Percentiles rank a stretch among this genome's conserved stretches.
Evolutionary conservation across 148 eudicot species (phyloP).

Genomic region (Beta vulgaris): DNA sequence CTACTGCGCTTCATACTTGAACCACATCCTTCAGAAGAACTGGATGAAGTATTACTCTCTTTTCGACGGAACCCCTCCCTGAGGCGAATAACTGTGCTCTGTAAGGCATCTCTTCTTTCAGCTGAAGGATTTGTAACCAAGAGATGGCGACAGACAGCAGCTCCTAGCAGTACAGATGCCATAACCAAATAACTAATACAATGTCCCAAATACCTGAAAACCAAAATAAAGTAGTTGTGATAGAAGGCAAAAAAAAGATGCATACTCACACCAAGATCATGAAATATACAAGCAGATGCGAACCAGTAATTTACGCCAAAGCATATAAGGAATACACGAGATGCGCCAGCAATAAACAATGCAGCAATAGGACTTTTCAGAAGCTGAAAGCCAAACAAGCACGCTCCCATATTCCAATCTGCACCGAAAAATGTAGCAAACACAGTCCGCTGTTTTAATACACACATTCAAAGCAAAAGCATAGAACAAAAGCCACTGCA

Average conservation of each 20-base stretch:
- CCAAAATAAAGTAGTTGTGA: constrained; percentile 13
- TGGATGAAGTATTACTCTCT: constrained; percentile 86
- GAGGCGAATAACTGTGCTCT: constrained; percentile 92
- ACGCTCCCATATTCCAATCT: constrained; percentile 99
- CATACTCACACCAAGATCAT: not conserved
- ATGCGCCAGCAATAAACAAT: constrained; percentile 85
- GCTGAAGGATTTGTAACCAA: constrained; percentile 83
- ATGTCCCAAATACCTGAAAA: constrained; percentile 86
- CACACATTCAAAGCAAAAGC: constrained; percentile 5
- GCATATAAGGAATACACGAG: constrained; percentile 93
- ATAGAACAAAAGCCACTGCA: too few species aligned
- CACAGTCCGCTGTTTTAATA: not conserved
- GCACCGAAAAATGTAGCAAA: constrained; percentile 20
- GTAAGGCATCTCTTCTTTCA: constrained; percentile 96
- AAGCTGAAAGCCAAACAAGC: constrained; percentile 90
- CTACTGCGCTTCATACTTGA: constrained; percentile 97
- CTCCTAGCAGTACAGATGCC: constrained; percentile 93
- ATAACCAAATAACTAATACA: constrained; percentile 95
- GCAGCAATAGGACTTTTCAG: constrained; percentile 82
- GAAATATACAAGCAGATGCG: constrained; percentile 27
- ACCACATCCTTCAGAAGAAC: constrained; percentile 95
- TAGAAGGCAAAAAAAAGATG: not conserved
- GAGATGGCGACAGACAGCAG: constrained; percentile 94
- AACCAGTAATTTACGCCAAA: constrained; percentile 98
- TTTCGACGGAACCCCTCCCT: constrained; percentile 90